phyloP scores from a whole-genome alignment of 441 rosid genomes.

The Eruca vesicaria region DNA sequence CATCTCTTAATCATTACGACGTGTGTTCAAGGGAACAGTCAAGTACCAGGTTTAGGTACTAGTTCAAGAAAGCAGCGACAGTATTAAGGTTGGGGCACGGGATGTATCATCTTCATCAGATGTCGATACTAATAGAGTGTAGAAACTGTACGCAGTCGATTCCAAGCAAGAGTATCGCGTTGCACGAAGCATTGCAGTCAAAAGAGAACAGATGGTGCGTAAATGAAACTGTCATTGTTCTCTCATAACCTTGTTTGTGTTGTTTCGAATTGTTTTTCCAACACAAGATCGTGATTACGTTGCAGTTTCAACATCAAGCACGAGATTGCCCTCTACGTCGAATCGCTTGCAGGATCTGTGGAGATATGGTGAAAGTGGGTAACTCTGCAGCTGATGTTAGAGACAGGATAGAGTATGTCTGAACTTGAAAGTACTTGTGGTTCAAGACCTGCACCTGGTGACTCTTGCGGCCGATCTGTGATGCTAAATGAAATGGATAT shows the following conservation, averaged over 20 bases:
- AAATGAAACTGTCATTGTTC: background rate
- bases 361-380: slow-evolving; percentile 95
- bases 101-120: slow-evolving; percentile 64
- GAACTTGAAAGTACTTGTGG: slow-evolving; percentile 94
- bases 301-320: slow-evolving; percentile 83
- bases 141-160: slow-evolving; percentile 84
- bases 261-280: background rate
- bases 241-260: background rate
- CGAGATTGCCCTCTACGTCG: slow-evolving; percentile 67
- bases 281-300: background rate
- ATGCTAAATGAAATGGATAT: slow-evolving; percentile 98
- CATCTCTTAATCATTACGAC: too few relatives aligned
- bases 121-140: slow-evolving; percentile 72
- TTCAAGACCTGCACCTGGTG: slow-evolving; percentile 86
- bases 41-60: slow-evolving; percentile 54
- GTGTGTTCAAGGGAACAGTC: slow-evolving; percentile 69
- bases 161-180: slow-evolving; percentile 72
- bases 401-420: slow-evolving; percentile 76
- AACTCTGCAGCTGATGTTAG: slow-evolving; percentile 63
- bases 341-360: slow-evolving; percentile 78
- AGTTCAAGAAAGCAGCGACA: slow-evolving; percentile 48
- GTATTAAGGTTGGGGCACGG: slow-evolving; percentile 54
- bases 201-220: slow-evolving; percentile 85
- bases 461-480: slow-evolving; percentile 84
- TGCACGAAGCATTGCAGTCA: slow-evolving; percentile 78